phyloP scores from a whole-genome alignment of 768 basidiomycete species.

The Boletus rex-veris region DNA sequence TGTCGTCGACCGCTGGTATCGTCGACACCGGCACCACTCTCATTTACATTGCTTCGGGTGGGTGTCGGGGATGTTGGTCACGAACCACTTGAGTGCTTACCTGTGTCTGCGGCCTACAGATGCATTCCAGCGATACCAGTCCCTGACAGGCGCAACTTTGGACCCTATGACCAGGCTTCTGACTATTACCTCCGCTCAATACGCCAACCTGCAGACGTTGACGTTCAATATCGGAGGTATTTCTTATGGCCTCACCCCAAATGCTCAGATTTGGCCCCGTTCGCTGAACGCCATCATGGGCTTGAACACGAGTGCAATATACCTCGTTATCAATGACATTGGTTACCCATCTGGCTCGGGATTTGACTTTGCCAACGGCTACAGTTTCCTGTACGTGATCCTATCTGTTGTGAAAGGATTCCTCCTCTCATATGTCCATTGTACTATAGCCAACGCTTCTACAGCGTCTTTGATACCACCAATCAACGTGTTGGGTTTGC shows the following conservation, averaged over 20 bases:
- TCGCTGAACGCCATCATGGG: background rate
- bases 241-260: background rate
- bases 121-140: background rate
- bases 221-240: background rate
- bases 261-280: background rate
- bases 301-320: background rate
- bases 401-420: no score
- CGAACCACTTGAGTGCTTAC: no score
- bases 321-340: background rate
- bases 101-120: background rate
- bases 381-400: background rate
- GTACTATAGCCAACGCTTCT: no score
- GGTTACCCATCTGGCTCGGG: background rate
- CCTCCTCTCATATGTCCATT: no score
- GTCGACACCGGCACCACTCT: conserved; percentile 34
- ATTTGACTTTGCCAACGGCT: background rate
- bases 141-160: background rate
- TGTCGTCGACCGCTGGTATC: conserved; percentile 28
- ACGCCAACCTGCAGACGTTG: background rate
- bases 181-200: background rate
- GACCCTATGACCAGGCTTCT: background rate
- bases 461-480: background rate
- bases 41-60: conserved; percentile 20
- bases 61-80: background rate
- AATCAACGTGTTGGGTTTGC: conserved; percentile 38